Base-by-base conservation (phyloP, 106 monocot species). In the Acanthochlamys bracteata region DNA sequence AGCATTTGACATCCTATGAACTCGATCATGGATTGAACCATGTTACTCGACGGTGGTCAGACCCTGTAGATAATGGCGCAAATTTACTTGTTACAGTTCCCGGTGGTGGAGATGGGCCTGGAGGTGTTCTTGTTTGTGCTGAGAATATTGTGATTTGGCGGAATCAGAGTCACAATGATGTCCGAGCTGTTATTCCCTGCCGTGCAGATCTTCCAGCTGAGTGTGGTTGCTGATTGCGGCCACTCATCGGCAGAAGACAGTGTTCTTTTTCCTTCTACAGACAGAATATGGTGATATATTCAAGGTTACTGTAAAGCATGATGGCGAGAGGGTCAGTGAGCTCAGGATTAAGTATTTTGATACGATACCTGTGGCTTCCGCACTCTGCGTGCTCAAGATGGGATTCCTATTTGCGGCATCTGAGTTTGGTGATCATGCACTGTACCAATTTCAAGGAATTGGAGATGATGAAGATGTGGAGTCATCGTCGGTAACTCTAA, bases 321-420 rank as follows among this genome's bases (percentile, higher is more conserved):
- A 87, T 24, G 84, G 72, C 0, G 95, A 96, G 46, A 76, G 74
- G 19, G 90, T 96, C 7, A 68, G 72, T 1, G 90, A 96, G 74
- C 82, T 96, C 22, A 96, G 84, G 60, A 95, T 95, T 51, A 95
- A 95, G 80, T 95, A 95, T 55, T 95, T 95, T 39, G 94, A 95
- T 22, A 96, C 95, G 1, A 81, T 96, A 12, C 95, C 95, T 0
- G 95, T 96, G 15, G 84, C 95, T 2, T 87, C 95, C 10, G 77
- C 90, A 10, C 80, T 96, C 73, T 90, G 84, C 49, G 86, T 96
- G 22, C 74, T 96, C 41, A 84, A 80, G 69, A 78, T 82, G 0
- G 96, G 96, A 4, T 91, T 81, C 55, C 70, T 96, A 42, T 96
- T 96, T 76, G 87, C 96, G 0, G 87, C 90, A 3, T 96, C 96